Conservation (phyloP, 768 basidiomycete species). For the Psilocybe subaeruginosa region DNA sequence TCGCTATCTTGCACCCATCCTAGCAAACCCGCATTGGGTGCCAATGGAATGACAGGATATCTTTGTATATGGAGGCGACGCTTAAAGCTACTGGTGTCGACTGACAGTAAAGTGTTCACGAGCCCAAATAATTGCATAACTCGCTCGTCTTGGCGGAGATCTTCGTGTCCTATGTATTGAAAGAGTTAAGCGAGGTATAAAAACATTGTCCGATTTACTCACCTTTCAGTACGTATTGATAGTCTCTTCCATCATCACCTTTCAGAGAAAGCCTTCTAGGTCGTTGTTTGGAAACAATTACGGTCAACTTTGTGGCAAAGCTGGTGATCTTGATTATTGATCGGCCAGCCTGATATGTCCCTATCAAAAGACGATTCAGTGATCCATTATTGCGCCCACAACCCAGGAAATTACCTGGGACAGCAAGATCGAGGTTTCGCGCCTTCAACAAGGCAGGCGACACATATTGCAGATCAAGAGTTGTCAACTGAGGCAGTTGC, state of each 20-base stretch:
- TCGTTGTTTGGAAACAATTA: constrained; percentile 96
- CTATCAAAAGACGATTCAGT: constrained; percentile 37
- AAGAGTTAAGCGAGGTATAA: background rate
- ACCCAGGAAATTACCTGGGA: constrained; percentile 67
- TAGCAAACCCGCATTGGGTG: constrained; percentile 91
- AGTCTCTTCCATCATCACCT: constrained; percentile 92
- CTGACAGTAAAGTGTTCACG: constrained; percentile 90
- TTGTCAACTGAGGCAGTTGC: constrained; percentile 85
- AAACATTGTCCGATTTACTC: background rate
- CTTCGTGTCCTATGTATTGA: constrained; percentile 82
- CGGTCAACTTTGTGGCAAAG: constrained; percentile 88
- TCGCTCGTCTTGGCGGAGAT: constrained; percentile 97
- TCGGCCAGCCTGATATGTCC: constrained; percentile 91
- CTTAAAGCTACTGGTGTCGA: constrained; percentile 95
- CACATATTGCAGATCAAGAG: constrained; percentile 95
- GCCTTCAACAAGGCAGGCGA: constrained; percentile 91
- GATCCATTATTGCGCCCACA: background rate
- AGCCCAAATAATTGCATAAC: constrained; percentile 99
- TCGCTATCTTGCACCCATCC: constrained; percentile 98
- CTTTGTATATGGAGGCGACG: constrained; percentile 93
- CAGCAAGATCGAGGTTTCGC: constrained; percentile 90
- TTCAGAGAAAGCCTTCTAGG: constrained; percentile 86
- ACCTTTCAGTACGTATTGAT: constrained; percentile 93
- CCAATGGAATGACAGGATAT: constrained; percentile 91
- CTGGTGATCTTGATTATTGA: constrained; percentile 79